These are phyloP conservation scores for Paramecium sexaurelia DNA, from an alignment of 73 alveolate species.

Conservation along the genomic window DNA sequence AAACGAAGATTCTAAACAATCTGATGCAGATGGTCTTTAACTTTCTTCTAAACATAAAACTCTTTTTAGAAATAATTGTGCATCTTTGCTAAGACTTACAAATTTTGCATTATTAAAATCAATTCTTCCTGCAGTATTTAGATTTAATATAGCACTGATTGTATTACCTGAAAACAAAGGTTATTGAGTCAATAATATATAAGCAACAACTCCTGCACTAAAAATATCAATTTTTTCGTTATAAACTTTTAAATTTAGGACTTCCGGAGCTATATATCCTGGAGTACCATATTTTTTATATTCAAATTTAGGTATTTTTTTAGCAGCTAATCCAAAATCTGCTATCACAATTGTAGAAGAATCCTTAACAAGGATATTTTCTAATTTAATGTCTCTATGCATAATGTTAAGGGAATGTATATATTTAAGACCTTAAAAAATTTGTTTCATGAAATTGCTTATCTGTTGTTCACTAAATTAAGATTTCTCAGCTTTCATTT, in stretches of 20 bases:
- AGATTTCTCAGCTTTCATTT: not conserved
- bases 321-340: conserved; percentile 46
- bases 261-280: conserved; percentile 70
- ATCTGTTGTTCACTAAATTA: not conserved
- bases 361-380: conserved; percentile 18
- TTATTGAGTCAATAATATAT: conserved; percentile 41
- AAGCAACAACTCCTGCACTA: conserved; percentile 58
- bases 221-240: conserved; percentile 63
- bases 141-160: not conserved
- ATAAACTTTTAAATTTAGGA: conserved; percentile 35
- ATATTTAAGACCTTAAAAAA: conserved; percentile 50
- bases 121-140: conserved; percentile 45
- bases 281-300: conserved; percentile 70
- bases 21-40: conserved; percentile 14
- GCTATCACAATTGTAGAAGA: not conserved
- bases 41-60: not conserved
- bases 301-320: not conserved
- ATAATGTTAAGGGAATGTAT: conserved; percentile 58
- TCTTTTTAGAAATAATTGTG: not conserved
- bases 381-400: conserved; percentile 66
- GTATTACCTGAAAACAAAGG: conserved; percentile 25
- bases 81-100: not conserved
- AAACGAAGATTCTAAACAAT: not conserved
- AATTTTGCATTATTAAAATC: not conserved
- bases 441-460: not conserved